Conservation (phyloP, 305 asterid species). For the Withania somnifera region DNA sequence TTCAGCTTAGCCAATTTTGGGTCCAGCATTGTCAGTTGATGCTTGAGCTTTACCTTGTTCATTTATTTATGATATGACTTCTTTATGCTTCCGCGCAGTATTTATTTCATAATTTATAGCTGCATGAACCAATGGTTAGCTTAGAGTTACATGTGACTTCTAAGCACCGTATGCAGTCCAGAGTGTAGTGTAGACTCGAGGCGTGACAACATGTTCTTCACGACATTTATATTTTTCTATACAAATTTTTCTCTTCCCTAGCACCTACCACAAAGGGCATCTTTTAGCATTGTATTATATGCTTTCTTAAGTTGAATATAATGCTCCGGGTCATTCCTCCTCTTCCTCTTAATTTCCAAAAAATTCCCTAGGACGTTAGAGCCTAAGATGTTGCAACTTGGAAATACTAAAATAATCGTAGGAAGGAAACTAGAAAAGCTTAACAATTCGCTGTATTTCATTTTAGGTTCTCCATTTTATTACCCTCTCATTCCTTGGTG, state of each 20-base stretch:
- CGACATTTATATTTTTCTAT: background rate
- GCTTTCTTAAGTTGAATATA: background rate
- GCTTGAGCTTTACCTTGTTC: too few relatives aligned
- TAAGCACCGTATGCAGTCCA: too few relatives aligned
- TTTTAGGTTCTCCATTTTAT: background rate
- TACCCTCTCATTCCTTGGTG: background rate
- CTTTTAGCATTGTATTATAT: background rate
- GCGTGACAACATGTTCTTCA: background rate
- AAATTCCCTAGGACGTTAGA: background rate
- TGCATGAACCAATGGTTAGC: too few relatives aligned
- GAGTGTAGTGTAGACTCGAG: too few relatives aligned
- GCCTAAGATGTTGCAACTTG: background rate
- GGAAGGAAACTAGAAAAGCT: background rate
- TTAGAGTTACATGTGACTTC: too few relatives aligned
- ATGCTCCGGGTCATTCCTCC: background rate
- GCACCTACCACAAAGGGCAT: background rate
- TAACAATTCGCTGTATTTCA: background rate
- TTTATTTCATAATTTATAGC: too few relatives aligned
- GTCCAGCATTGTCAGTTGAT: too few relatives aligned
- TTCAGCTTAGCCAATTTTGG: too few relatives aligned
- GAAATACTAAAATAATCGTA: background rate
- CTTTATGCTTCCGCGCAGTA: too few relatives aligned
- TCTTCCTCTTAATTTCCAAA: background rate
- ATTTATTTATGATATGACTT: too few relatives aligned
- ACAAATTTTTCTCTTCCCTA: background rate